Base-by-base conservation (phyloP, 306 rosid genomes). In the Erythrophleum fordii region DNA sequence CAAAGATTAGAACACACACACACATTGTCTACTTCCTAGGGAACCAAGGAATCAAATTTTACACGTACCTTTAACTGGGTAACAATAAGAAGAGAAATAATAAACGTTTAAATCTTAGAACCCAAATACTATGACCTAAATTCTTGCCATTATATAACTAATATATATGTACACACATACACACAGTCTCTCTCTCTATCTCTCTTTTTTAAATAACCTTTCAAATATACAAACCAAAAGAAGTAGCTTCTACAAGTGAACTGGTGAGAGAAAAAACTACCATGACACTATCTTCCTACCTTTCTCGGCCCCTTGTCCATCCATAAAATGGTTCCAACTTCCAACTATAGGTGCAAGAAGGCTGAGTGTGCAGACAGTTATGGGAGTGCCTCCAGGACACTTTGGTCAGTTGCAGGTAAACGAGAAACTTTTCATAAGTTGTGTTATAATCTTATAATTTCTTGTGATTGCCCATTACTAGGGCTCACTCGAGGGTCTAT, bases 321-420 rank as follows among this genome's bases (percentile, higher is more conserved):
- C 55, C 80, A 25, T 20, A 73, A 37, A 66, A 76, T 66, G 64
- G 26, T 80, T 76, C 59, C 44, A 62, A 80, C 60, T 84, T 62
- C 34, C 34, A 31, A 31, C 34, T 31, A 1, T 34, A 41, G 77
- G 74, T 39, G 62, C 79, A 82, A 51, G 23, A 75, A 64, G 48
- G 28, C 66, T 41, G 16, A 56, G 70, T 25, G 77, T 62, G 73
- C 59, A 78, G 60, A 53, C 72, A 82, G 72, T 48, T 62, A 35
- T 26, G 23, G 61, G 18, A 74, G 48, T 56, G 42, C 29, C 77
- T 72, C 65, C 53, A 58, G 77, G 75, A 66, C 69, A 74, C 25
- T 61, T 55, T 75, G 76, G 17, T 55, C 73, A 64, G 77, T 37
- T 48, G 23, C 49, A 79, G 80, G 77, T 69, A 76, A 75, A 4